These are phyloP conservation scores for Vachellia collinsii DNA, from an alignment of 306 rosid species.

Conservation along the genomic window DNA sequence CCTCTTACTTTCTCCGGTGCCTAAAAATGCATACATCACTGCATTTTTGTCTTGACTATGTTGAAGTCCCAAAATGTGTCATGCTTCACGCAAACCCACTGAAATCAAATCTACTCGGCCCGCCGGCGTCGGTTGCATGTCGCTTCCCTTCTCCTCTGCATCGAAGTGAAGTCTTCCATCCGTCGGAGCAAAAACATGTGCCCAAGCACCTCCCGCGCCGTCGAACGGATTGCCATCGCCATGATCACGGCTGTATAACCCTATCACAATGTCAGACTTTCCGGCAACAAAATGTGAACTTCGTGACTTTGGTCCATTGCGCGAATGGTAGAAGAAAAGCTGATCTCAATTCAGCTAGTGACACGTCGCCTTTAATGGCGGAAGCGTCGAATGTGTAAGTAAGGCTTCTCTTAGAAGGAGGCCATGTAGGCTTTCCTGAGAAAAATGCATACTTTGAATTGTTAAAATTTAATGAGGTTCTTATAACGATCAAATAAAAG, in stretches of 20 bases:
- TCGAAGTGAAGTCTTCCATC: conserved; percentile 4
- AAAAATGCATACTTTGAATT: neutral
- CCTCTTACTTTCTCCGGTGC: neutral
- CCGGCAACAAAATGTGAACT: neutral
- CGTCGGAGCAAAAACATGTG: neutral
- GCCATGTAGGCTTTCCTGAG: neutral
- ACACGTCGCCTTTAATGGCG: neutral
- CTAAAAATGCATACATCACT: neutral
- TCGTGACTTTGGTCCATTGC: neutral
- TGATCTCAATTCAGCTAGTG: neutral
- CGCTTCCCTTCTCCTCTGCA: conserved; percentile 26
- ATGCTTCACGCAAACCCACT: conserved; percentile 35
- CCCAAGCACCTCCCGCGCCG: neutral
- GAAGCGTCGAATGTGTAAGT: neutral
- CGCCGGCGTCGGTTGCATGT: neutral
- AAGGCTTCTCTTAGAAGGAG: neutral
- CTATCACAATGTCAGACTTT: neutral
- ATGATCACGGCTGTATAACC: neutral
- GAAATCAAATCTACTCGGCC: neutral
- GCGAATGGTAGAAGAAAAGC: neutral
- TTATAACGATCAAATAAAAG: too few species aligned
- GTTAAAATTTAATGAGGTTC: too few species aligned
- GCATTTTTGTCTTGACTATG: conserved; percentile 16
- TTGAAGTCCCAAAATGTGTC: conserved; percentile 39
- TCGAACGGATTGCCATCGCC: neutral